Percentiles rank a stretch among this genome's conserved stretches.
Conservation (phyloP, 306 rosid species). For the Cucurbita moschata region DNA sequence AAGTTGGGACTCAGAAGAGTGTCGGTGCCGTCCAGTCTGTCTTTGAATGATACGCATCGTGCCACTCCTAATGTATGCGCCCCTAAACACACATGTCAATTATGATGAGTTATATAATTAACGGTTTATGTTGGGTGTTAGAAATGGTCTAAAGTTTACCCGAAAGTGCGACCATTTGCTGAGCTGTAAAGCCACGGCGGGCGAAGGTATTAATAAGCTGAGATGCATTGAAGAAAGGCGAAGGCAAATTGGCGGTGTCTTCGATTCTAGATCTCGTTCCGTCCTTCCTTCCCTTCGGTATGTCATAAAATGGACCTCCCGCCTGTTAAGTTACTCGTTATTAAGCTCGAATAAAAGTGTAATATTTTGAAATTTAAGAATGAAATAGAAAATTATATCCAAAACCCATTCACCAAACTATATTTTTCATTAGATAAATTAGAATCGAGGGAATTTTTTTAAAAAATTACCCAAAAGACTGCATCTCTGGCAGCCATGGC, state of each 20-base stretch:
- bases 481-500: conserved; percentile 81
- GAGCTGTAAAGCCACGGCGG: conserved; percentile 48
- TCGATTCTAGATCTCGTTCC: conserved; percentile 64
- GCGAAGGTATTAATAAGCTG: conserved; percentile 42
- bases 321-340: conserved; percentile 23
- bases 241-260: conserved; percentile 55
- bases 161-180: conserved; percentile 70
- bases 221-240: conserved; percentile 56
- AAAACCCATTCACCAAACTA: no score
- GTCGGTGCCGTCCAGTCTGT: conserved; percentile 25
- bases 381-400: no score
- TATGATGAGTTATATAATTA: no score
- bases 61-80: conserved; percentile 83
- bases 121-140: no score
- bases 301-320: conserved; percentile 67
- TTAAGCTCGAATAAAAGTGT: no score
- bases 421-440: no score
- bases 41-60: conserved; percentile 56
- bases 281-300: conserved; percentile 74
- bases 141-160: conserved; percentile 19
- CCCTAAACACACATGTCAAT: conserved; percentile 17
- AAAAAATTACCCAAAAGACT: conserved; percentile 36
- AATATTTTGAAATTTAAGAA: no score
- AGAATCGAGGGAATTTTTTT: not conserved
- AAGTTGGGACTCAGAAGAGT: conserved; percentile 33